Base-by-base conservation (phyloP, 2,329 filamentous ascomycete species). In the Exserohilum turcica region DNA sequence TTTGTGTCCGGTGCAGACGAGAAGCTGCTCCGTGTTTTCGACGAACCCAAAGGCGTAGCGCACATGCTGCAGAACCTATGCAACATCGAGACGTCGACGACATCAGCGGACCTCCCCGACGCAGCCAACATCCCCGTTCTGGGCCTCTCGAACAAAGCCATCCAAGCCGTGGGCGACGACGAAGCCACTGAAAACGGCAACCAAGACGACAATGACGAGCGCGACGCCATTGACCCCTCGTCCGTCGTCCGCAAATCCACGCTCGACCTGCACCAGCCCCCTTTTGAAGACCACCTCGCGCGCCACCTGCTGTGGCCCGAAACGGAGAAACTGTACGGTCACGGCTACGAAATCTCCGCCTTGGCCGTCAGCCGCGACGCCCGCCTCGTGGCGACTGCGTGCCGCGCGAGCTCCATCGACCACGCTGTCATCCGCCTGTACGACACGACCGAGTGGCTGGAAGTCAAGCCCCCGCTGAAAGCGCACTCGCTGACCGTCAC, bases 1-100 rank as follows among this genome's bases (percentile, higher is more conserved):
- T 99, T 99, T 70, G 88, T 97, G 18, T 96, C 92, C 2, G 94
- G 94, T 6, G 94, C 94, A 3, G 94, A 99, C 62, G 94, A 99
- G 79, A 99, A 99, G 76, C 84, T 99, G n/a, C 84, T 99, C 73
- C 88, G 94, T 19, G 93, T 99, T 2, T 99, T 99, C 74, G 87
- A 89, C 67, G 87, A 96, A 75, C 94, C 94, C 5, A 89, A 86
- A 70, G 88, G 89, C 5, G 90, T 96, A 8, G 92, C 92, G 0
- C 80, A 83, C 15, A 82, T 97, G 62, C 82, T 97, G 2, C 76
- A 82, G 52, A 83, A 79, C 7, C 81, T 96, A 2, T 88, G 87
- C 58, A 86, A 83, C 5, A 85, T 91, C 27, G 47, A 56, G 6
- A 57, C 57, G 5, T 54, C 56, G 3, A 57, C 59, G 3, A 57